phyloP scores from a whole-genome alignment of 805 yeast species.

The Yarrowia sp. region DNA sequence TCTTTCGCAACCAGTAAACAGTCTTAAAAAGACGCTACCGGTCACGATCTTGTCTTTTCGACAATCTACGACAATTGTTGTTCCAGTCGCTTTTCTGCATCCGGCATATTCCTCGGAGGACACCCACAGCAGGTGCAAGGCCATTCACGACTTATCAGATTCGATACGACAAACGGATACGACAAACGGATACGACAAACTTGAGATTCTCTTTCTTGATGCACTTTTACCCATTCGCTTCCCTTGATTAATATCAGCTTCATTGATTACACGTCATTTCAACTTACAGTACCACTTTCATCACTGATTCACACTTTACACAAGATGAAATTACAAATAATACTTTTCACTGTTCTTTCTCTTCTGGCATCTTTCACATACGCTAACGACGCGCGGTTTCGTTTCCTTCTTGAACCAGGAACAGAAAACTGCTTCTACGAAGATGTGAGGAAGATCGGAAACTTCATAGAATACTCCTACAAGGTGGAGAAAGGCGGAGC shows the following conservation, averaged over 20 bases:
- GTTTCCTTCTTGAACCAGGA: conserved; percentile 34
- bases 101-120: background rate
- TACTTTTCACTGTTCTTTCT: background rate
- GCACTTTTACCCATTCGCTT: background rate
- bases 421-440: conserved; percentile 27
- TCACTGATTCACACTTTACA: background rate
- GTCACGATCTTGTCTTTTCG: background rate
- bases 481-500: conserved; percentile 31
- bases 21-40: conserved; percentile 4
- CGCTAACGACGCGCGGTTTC: background rate
- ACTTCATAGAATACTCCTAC: conserved; percentile 30
- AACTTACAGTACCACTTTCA: background rate
- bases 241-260: background rate
- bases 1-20: conserved; percentile 15
- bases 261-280: background rate
- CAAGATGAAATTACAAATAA: background rate
- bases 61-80: background rate
- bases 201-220: conserved; percentile 4
- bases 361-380: background rate
- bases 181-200: background rate
- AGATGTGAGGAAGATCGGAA: conserved; percentile 24
- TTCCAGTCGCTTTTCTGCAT: background rate
- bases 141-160: background rate
- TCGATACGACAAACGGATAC: background rate
- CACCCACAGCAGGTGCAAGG: background rate